Conservation (phyloP, 176 grass and related monocot genomes). For the Carex littledalei region DNA sequence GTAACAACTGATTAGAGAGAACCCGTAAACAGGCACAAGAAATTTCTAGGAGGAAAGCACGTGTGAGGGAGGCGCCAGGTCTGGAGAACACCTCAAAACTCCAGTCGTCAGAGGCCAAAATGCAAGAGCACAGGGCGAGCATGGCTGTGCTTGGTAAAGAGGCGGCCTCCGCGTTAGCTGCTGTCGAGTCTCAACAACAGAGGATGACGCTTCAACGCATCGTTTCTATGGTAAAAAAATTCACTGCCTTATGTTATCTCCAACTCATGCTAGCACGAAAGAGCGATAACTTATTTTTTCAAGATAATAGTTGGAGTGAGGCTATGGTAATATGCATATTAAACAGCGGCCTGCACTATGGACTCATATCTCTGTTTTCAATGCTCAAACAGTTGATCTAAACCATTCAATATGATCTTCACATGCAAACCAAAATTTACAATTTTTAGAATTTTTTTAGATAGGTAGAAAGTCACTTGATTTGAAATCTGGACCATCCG, state of each 20-base stretch:
- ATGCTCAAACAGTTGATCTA: too few species aligned
- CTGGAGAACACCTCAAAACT: conserved; percentile 80
- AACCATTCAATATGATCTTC: too few species aligned
- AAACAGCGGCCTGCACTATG: too few species aligned
- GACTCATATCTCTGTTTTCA: too few species aligned
- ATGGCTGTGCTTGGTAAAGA: conserved; percentile 97
- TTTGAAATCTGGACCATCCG: too few species aligned
- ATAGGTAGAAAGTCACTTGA: too few species aligned
- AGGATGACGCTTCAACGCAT: conserved; percentile 75
- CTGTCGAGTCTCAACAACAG: conserved; percentile 87
- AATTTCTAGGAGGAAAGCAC: conserved; percentile 78
- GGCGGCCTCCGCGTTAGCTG: conserved; percentile 71
- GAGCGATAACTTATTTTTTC: background rate
- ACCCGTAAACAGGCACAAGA: conserved; percentile 63
- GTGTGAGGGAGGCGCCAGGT: conserved; percentile 78
- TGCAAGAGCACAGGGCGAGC: conserved; percentile 86
- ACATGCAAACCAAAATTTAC: too few species aligned
- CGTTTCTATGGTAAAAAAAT: conserved; percentile 55
- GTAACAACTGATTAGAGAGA: conserved; percentile 3
- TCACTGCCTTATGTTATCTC: background rate
- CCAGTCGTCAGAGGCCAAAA: conserved; percentile 74
- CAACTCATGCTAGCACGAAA: background rate
- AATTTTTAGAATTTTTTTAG: too few species aligned
- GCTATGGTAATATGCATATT: too few species aligned
- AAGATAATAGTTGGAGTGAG: background rate